Percentiles rank a stretch among this genome's conserved stretches.
Evolutionary conservation across 257 asterid species (phyloP).

Genomic region (Solanum medicagineum): DNA sequence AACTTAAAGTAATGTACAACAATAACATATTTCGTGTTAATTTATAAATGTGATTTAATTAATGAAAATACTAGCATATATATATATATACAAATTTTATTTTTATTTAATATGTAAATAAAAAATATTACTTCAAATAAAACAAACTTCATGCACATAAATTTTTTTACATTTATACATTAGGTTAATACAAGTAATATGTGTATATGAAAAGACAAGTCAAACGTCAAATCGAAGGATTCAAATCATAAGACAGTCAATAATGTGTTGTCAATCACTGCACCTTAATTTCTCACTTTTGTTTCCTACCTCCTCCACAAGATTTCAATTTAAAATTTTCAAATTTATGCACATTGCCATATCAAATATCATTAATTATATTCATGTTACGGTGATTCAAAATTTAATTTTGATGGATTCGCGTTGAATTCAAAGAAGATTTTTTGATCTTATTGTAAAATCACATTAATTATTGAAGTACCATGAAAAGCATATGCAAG

Average conservation of each 20-base stretch:
- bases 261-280: conserved; percentile 64
- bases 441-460: no score
- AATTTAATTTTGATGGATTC: neutral
- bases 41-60: no score
- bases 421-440: no score
- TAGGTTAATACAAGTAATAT: neutral
- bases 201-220: conserved; percentile 46
- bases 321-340: neutral
- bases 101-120: fast-evolving
- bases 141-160: neutral
- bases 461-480: no score
- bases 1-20: neutral
- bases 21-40: no score
- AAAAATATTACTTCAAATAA: fast-evolving
- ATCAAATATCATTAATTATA: neutral
- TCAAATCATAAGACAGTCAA: conserved; percentile 77
- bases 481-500: no score
- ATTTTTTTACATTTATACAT: neutral
- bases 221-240: conserved; percentile 58
- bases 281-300: neutral
- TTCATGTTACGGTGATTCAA: neutral
- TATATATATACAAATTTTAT: fast-evolving
- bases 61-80: neutral
- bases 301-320: neutral
- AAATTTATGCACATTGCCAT: neutral